Percentiles rank a stretch among this genome's conserved stretches.
Evolutionary conservation across 768 basidiomycete genomes (phyloP).

Genomic region (Royoungia palumana): DNA sequence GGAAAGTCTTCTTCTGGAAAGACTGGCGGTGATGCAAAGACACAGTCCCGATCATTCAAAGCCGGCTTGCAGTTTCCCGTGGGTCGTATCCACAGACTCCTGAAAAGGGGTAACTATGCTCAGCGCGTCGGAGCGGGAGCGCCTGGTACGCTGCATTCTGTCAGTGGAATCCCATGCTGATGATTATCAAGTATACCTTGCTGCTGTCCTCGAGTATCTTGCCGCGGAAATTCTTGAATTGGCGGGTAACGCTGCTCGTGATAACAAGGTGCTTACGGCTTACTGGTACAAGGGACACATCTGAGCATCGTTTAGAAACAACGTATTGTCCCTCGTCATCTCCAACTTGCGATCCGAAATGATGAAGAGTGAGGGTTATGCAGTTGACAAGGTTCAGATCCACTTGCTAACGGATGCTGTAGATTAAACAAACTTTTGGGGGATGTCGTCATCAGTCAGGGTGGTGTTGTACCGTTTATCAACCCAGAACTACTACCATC

Average conservation of each 20-base stretch:
- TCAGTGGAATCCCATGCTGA: neutral
- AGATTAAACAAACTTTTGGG: constrained; percentile 58
- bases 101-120: constrained; percentile 73
- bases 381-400: neutral
- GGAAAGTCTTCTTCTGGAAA: constrained; percentile 47
- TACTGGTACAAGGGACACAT: neutral
- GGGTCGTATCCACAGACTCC: constrained; percentile 74
- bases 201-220: constrained; percentile 85
- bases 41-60: constrained; percentile 64
- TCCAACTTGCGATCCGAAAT: constrained; percentile 74
- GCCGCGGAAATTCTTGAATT: constrained; percentile 85
- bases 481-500: constrained; percentile 46
- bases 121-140: constrained; percentile 69
- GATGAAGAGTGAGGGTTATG: constrained; percentile 56
- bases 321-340: constrained; percentile 76
- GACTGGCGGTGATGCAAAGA: constrained; percentile 51
- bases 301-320: constrained; percentile 42
- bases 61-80: constrained; percentile 75
- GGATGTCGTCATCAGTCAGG: constrained; percentile 68
- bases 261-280: constrained; percentile 51
- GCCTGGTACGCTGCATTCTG: constrained; percentile 43
- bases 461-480: constrained; percentile 72
- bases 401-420: neutral
- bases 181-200: constrained; percentile 60
- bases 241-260: constrained; percentile 74